Evolutionary conservation across 495 filamentous ascomycete genomes (phyloP), one percentile per base, ranked within the genome.

Genomic region (Peziza echinospora): DNA sequence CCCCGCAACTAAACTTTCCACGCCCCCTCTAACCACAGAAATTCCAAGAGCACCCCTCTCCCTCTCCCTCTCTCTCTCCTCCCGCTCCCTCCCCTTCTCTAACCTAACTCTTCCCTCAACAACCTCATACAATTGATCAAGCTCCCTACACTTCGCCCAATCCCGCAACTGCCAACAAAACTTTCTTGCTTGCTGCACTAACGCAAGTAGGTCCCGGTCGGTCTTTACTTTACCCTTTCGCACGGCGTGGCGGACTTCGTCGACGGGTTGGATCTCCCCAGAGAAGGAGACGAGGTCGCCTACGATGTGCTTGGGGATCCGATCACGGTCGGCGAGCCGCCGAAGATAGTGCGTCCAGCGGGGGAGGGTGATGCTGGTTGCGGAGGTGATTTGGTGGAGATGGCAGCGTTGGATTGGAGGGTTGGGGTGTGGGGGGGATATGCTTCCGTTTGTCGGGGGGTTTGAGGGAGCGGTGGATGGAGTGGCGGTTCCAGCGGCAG

Each of bases 111-210:
- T 48, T 30, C 49, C 51, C 41, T 59, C 56, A 3, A 59, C 21
- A 21, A 52, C n/a, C 7, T 24, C 45, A 44, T 59, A 59, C 8
- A 59, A 16, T 2, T 50, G 47, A 17, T 59, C 56, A 25, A 59
- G 44, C 24, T 52, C 41, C 17, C 37, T 49, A 9, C 56, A 59
- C 21, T 34, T 58, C n/a, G 53, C 56, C 56, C 56, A 59, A 44
- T 59, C 56, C 26, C 49, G 55, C 41, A 59, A 41, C 41, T 59
- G 56, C 56, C 56, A 59, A n/a, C 56, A 59, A 25, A 59, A 59
- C 22, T 47, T 57, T 21, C 56, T 48, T 19, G 56, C 50, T 34
- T 53, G 50, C 26, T 59, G 56, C 8, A 59, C 58, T 40, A 59
- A 24, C 28, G 56, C 56, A 16, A 59, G 44, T 23, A 59, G 45